Evolutionary conservation across 371 early-diverging fungal genomes (phyloP), one percentile per base, ranked within the genome.

Genomic region (Cokeromyces recurvatus): DNA sequence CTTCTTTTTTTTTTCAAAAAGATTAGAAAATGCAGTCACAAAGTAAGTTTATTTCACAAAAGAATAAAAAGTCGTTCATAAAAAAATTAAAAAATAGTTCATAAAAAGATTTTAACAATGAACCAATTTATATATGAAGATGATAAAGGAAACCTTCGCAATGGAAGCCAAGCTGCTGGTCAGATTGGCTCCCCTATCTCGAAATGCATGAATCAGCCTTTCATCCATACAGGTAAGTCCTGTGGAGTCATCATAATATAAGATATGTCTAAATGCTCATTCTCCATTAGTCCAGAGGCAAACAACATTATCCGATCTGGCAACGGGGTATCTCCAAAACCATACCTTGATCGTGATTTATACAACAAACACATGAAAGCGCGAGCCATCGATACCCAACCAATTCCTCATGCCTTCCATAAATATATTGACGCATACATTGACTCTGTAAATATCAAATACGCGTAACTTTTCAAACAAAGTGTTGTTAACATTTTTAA

Each of bases 141-240:
- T n/a, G n/a, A n/a, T n/a, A n/a, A n/a, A n/a, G n/a, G n/a, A n/a
- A n/a, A n/a, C n/a, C n/a, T n/a, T n/a, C n/a, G n/a, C n/a, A n/a
- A n/a, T n/a, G n/a, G n/a, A n/a, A n/a, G n/a, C n/a, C n/a, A n/a
- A n/a, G n/a, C n/a, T n/a, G n/a, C n/a, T n/a, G n/a, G n/a, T n/a
- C n/a, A n/a, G n/a, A n/a, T n/a, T n/a, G n/a, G n/a, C n/a, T n/a
- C n/a, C n/a, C n/a, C n/a, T n/a, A n/a, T n/a, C n/a, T n/a, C n/a
- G n/a, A n/a, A n/a, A n/a, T n/a, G n/a, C n/a, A n/a, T n/a, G n/a
- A n/a, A n/a, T n/a, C n/a, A n/a, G n/a, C n/a, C n/a, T 44, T 44
- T 22, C 44, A 44, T 34, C 44, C 44, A n/a, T 44, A 44, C 44
- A 44, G 44, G 44, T 44, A 44, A 34, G 23, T 44, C 22, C 20